Conservation (phyloP, 495 filamentous ascomycete genomes). For the Aspergillus hancockii region DNA sequence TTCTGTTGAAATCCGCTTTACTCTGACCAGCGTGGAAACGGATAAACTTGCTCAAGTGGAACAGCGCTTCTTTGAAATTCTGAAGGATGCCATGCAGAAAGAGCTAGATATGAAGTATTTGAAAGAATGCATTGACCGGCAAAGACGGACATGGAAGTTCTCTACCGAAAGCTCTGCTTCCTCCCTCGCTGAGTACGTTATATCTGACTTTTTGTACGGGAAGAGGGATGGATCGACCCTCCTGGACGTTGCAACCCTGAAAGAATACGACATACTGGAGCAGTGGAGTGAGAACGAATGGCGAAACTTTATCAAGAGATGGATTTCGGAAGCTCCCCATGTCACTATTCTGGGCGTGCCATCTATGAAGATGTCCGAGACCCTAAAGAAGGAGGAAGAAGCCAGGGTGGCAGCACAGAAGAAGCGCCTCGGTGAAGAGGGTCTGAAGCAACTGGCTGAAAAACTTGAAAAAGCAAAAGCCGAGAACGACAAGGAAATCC, state of each 20-base stretch:
- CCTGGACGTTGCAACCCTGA: conserved; percentile 63
- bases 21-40: conserved; percentile 80
- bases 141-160: conserved; percentile 75
- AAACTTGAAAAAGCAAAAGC: conserved; percentile 78
- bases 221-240: conserved; percentile 81
- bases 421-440: conserved; percentile 61
- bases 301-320: conserved; percentile 76
- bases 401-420: conserved; percentile 56
- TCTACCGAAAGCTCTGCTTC: conserved; percentile 72
- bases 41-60: conserved; percentile 82
- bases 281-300: conserved; percentile 81
- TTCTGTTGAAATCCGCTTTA: conserved; percentile 80
- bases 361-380: conserved; percentile 67
- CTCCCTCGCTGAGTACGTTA: conserved; percentile 77
- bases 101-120: conserved; percentile 88
- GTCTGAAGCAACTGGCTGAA: conserved; percentile 68
- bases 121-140: conserved; percentile 77
- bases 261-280: conserved; percentile 74
- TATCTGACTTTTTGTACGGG: conserved; percentile 90
- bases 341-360: conserved; percentile 87
- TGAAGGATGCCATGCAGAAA: conserved; percentile 76
- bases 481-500: conserved; percentile 80
- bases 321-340: conserved; percentile 83
- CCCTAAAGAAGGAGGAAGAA: conserved; percentile 71
- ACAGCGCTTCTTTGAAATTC: conserved; percentile 77